Evolutionary conservation across 441 rosid genomes (phyloP), one percentile per base, ranked within the genome.

Genomic region (Pelargonium citronellum): DNA sequence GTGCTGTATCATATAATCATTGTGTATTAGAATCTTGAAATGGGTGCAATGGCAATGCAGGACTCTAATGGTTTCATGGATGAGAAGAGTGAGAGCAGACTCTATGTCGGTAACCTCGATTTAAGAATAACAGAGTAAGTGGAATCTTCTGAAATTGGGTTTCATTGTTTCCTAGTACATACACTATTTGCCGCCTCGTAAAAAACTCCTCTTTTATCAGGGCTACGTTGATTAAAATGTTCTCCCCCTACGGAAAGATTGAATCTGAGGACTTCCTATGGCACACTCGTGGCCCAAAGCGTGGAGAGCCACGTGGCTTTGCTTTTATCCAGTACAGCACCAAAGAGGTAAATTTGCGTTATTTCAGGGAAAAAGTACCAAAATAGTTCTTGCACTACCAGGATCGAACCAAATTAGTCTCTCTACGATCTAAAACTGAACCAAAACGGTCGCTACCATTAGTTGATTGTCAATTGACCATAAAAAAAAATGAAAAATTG

Each of bases 211-310:
- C 51, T 34, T 19, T 49, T 58, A 66, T 27, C 83, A 91, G 97
- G 87, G 93, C 96, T 74, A 74, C 91, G 10, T 73, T 93, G 77
- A 89, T 93, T 74, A 93, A 91, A 82, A 87, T 91, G 95, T 93
- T 93, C 80, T 87, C 95, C 77, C 92, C 96, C 1, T 91, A 81
- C 53, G 98, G 97, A 66, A 93, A 86, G 79, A 88, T 91, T 70
- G 75, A 85, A 68, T 87, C 97, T 0, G 97, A 93, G 80, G 97
- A 93, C 75, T 93, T 88, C 80, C 77, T 91, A 7, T 93, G 97
- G 98, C 98, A 93, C 73, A 91, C 92, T 30, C 91, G 91, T 6
- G 98, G 98, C 8, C 92, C 97, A 24, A 93, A 84, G 78, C 92
- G 89, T 12, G 98, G 98, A 74, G 89, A 86, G 69, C 98, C 98